phyloP scores from a whole-genome alignment of 148 eudicot genomes.

The Rhododendron simsii region DNA sequence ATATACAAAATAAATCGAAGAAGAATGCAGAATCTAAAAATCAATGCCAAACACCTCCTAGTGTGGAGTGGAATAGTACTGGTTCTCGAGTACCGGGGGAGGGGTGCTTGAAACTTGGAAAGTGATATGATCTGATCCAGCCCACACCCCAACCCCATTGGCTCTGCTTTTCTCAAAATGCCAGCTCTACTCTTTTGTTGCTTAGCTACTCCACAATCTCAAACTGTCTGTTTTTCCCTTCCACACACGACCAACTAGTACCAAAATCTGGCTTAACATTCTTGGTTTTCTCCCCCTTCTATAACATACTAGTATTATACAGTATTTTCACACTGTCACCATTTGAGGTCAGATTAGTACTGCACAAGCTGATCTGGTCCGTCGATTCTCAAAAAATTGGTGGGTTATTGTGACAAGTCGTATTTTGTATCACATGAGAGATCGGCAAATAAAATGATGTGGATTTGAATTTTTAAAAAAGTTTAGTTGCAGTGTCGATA shows the following conservation, averaged over 20 bases:
- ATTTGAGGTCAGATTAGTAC: neutral
- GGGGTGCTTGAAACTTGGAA: neutral
- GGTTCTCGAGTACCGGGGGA: neutral
- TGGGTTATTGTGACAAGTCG: too few species aligned
- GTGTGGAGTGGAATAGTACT: too few species aligned
- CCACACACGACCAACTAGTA: neutral
- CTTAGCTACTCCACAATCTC: neutral
- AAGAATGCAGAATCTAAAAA: too few species aligned
- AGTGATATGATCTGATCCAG: neutral
- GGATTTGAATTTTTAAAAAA: too few species aligned
- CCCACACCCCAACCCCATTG: neutral
- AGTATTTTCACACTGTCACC: neutral
- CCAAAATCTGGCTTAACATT: neutral
- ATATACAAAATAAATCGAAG: too few species aligned
- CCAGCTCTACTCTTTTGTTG: neutral
- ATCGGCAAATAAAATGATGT: neutral
- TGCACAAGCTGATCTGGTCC: too few species aligned
- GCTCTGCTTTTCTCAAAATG: neutral
- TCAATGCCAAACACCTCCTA: too few species aligned
- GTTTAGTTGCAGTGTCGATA: neutral
- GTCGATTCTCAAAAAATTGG: too few species aligned
- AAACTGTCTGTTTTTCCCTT: neutral
- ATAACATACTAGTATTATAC: neutral
- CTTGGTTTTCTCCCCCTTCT: neutral
- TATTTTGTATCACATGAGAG: neutral